Conservation (phyloP, 2,329 filamentous ascomycete species). For the Celoporthe dispersa region DNA sequence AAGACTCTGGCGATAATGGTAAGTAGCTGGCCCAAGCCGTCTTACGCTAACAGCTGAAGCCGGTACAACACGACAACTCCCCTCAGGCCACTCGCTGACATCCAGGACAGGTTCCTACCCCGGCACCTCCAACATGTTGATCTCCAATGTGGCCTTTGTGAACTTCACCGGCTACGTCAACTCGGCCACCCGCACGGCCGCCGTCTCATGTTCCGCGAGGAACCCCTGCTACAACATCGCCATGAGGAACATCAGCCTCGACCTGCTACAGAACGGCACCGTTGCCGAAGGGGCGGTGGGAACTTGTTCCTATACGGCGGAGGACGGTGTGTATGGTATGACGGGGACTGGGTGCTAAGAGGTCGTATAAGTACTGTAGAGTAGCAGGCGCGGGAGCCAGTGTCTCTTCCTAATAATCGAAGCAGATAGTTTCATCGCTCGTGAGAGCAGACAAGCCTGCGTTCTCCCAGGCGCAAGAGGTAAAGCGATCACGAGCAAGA, state of each 20-base stretch:
- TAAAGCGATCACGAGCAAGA: not conserved
- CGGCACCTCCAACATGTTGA: slow-evolving; percentile 55
- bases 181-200: slow-evolving; percentile 41
- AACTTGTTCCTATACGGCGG: slow-evolving; percentile 36
- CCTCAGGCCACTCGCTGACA: not conserved
- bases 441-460: not conserved
- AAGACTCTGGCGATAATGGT: slow-evolving; percentile 53
- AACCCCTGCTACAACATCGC: slow-evolving; percentile 56
- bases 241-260: slow-evolving; percentile 37
- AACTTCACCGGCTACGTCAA: slow-evolving; percentile 55
- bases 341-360: slow-evolving; percentile 35
- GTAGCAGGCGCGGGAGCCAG: not conserved
- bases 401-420: not conserved
- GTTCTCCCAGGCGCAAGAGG: not conserved
- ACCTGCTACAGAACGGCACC: slow-evolving; percentile 29
- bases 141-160: slow-evolving; percentile 53
- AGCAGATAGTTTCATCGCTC: not conserved
- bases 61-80: no score
- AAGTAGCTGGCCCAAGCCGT: not conserved
- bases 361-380: not conserved
- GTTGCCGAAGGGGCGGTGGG: slow-evolving; percentile 34
- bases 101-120: slow-evolving; percentile 33
- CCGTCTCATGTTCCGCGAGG: slow-evolving; percentile 51
- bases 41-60: not conserved
- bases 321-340: slow-evolving; percentile 38